Percentiles rank a stretch among this genome's conserved stretches.
Conservation (phyloP, 225 moss, liverwort and hornwort genomes). For the Pleurozium schreberi region DNA sequence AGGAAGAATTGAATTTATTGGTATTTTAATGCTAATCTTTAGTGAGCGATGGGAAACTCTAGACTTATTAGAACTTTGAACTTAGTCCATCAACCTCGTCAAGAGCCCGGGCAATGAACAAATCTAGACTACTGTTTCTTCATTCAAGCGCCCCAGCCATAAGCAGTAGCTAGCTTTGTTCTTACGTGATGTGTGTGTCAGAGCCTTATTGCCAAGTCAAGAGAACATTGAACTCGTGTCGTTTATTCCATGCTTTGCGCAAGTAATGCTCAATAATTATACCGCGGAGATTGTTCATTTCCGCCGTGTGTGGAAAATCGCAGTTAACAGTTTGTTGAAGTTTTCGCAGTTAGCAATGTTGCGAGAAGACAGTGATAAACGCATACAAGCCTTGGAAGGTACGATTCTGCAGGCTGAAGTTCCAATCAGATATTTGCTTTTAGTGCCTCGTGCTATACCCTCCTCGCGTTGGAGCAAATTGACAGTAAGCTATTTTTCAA, state of each 20-base stretch:
- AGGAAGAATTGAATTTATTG: neutral
- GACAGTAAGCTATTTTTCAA: neutral
- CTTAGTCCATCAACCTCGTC: neutral
- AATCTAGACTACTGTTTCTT: neutral
- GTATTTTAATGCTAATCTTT: neutral
- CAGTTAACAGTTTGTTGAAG: neutral
- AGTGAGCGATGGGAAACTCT: neutral
- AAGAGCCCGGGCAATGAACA: neutral
- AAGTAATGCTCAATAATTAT: neutral
- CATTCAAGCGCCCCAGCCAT: neutral
- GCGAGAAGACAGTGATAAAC: slow-evolving; percentile 22
- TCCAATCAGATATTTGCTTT: neutral
- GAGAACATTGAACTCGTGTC: neutral
- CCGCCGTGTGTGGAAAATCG: neutral
- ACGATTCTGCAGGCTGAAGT: neutral
- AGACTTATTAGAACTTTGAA: neutral
- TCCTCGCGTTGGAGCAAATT: neutral
- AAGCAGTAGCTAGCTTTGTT: neutral
- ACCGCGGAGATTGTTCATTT: neutral
- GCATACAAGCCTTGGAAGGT: slow-evolving; percentile 29
- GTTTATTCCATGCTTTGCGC: neutral
- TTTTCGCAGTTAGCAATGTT: slow-evolving; percentile 16
- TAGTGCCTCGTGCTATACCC: neutral
- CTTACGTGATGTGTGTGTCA: neutral
- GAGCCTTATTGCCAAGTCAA: neutral